A percentile compares a stretch with the other conserved stretches of the same genome.
phyloP scores from a whole-genome alignment of 495 filamentous ascomycete species.

The Emericellopsis terricola region DNA sequence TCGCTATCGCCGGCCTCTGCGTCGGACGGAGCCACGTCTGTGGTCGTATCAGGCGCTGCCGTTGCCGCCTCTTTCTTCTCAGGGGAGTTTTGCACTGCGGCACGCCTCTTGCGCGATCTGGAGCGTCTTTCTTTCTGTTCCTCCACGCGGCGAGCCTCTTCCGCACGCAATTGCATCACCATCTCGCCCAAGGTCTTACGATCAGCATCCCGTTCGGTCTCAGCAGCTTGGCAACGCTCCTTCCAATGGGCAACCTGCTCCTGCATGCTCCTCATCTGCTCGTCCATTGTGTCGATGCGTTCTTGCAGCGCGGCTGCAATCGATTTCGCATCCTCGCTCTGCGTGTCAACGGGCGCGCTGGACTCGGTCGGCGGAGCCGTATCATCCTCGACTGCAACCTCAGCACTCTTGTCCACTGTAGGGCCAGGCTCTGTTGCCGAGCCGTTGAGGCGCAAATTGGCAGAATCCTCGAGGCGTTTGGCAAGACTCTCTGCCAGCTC shows the following conservation, averaged over 20 bases:
- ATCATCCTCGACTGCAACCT: neutral
- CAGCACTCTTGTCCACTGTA: neutral
- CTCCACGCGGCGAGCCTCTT: constrained; percentile 17
- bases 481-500: constrained; percentile 70
- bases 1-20: constrained; percentile 10
- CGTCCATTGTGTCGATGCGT: constrained; percentile 59
- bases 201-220: constrained; percentile 47
- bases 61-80: constrained; percentile 3
- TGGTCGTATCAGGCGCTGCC: constrained; percentile 5
- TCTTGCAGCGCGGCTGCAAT: constrained; percentile 41
- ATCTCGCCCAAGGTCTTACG: constrained; percentile 70
- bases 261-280: constrained; percentile 70
- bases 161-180: constrained; percentile 65
- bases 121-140: constrained; percentile 7
- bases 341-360: constrained; percentile 16
- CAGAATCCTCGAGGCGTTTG: constrained; percentile 42
- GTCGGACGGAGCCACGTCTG: neutral
- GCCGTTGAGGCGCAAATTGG: constrained; percentile 18
- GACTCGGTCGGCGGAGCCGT: constrained; percentile 9
- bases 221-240: constrained; percentile 59
- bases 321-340: constrained; percentile 6
- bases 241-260: constrained; percentile 63
- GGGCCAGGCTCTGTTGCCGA: constrained; percentile 5
- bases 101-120: constrained; percentile 5
- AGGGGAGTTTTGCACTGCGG: neutral